A percentile compares a stretch with the other conserved stretches of the same genome.
phyloP scores from a whole-genome alignment of 2,329 filamentous ascomycete species.

The Aureobasidium subglaciale region DNA sequence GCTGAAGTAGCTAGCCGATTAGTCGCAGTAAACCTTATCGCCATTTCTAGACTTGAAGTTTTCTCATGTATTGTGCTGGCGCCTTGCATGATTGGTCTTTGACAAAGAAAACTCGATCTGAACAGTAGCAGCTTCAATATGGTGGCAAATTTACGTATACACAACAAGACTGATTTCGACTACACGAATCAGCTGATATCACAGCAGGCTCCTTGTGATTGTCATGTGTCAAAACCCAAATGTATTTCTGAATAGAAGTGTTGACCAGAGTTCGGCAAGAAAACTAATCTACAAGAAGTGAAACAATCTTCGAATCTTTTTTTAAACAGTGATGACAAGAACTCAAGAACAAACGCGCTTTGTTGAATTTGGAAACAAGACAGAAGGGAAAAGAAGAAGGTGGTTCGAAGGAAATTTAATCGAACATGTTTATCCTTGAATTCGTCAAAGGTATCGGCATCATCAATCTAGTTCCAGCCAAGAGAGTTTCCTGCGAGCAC shows the following conservation, averaged over 20 bases:
- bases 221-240: too few species aligned
- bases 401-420: not conserved
- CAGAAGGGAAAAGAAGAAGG: not conserved
- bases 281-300: slow-evolving; percentile 12
- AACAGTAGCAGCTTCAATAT: too few species aligned
- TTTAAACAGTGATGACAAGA: slow-evolving; percentile 3
- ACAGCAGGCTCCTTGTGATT: too few species aligned
- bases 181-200: too few species aligned
- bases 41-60: too few species aligned
- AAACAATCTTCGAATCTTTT: slow-evolving; percentile 5
- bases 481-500: slow-evolving; percentile 91
- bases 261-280: slow-evolving; percentile 3
- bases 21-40: too few species aligned
- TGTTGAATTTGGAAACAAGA: not conserved
- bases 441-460: slow-evolving; percentile 6
- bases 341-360: slow-evolving; percentile 5
- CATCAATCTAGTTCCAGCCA: slow-evolving; percentile 73
- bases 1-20: not conserved
- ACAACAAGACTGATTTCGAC: too few species aligned
- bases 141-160: too few species aligned
- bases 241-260: not conserved
- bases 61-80: too few species aligned
- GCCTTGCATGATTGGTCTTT: too few species aligned
- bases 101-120: too few species aligned
- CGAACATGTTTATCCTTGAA: not conserved